Conservation (phyloP, 352 stramenopile species). For the Pythium oligandrum region DNA sequence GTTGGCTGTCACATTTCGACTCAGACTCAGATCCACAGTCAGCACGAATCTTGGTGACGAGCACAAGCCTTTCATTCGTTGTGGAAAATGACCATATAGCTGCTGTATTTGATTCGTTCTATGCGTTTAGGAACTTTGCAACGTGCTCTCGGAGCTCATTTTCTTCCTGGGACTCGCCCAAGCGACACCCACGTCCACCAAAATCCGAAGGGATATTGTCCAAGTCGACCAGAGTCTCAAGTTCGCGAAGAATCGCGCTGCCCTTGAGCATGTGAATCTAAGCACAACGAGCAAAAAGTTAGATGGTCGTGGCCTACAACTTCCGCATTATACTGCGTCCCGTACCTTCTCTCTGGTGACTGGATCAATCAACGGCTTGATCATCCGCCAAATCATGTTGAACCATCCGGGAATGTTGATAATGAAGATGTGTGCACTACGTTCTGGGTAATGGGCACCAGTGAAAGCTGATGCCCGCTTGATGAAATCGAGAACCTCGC, state of each 20-base stretch:
- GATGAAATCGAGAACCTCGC: slow-evolving; percentile 88
- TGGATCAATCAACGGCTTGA: slow-evolving; percentile 91
- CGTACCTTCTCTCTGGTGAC: slow-evolving; percentile 93
- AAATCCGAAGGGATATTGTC: slow-evolving; percentile 70
- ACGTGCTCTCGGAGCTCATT: slow-evolving; percentile 57
- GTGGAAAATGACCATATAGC: too few relatives aligned
- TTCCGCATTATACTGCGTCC: background rate
- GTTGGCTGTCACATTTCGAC: background rate
- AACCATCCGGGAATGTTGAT: slow-evolving; percentile 96
- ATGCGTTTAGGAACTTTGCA: slow-evolving; percentile 52
- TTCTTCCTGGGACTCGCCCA: slow-evolving; percentile 77
- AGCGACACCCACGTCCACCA: slow-evolving; percentile 46
- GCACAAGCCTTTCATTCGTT: too few relatives aligned
- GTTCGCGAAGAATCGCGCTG: slow-evolving; percentile 63
- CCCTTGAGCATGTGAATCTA: slow-evolving; percentile 73
- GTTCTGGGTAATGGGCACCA: slow-evolving; percentile 90
- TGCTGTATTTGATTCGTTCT: slow-evolving; percentile 4
- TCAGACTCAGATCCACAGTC: slow-evolving; percentile 7
- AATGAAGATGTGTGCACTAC: slow-evolving; percentile 92
- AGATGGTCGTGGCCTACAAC: background rate
- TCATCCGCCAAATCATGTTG: slow-evolving; percentile 91
- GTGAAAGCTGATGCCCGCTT: slow-evolving; percentile 85
- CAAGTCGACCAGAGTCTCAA: slow-evolving; percentile 65
- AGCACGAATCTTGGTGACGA: too few relatives aligned
- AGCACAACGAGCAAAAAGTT: slow-evolving; percentile 5